Percentiles rank a stretch among this genome's conserved stretches.
These are phyloP conservation scores for Fonsecaea monophora DNA, from an alignment of 2,329 filamentous ascomycete genomes.

Conservation along the genomic window DNA sequence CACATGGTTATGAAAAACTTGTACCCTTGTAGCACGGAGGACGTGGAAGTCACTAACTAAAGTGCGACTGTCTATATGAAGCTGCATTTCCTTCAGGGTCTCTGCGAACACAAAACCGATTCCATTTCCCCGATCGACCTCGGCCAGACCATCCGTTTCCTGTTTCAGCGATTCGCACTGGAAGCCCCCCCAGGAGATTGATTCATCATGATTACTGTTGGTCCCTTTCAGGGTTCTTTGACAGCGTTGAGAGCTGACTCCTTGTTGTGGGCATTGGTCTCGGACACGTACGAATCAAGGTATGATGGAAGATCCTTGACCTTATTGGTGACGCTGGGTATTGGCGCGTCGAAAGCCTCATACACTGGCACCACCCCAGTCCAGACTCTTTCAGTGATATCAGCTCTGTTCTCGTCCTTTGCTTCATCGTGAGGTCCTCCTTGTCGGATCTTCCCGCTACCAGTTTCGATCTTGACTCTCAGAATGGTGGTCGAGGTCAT, in stretches of 20 bases:
- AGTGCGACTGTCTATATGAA: background rate
- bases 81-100: background rate
- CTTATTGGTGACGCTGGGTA: slow-evolving; percentile 66
- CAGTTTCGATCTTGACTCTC: slow-evolving; percentile 70
- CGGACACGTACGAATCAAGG: slow-evolving; percentile 61
- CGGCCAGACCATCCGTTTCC: background rate
- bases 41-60: background rate
- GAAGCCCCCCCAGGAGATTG: background rate
- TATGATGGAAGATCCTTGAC: slow-evolving; percentile 67
- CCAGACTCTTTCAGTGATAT: slow-evolving; percentile 61
- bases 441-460: slow-evolving; percentile 75
- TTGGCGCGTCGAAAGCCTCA: slow-evolving; percentile 67
- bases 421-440: slow-evolving; percentile 69
- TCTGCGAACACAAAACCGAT: background rate
- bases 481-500: slow-evolving; percentile 77
- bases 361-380: slow-evolving; percentile 70
- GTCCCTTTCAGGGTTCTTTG: slow-evolving; percentile 29
- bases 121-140: background rate
- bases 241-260: slow-evolving; percentile 31
- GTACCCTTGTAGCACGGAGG: background rate
- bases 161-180: background rate
- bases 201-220: background rate
- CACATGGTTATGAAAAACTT: background rate
- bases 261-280: slow-evolving; percentile 50
- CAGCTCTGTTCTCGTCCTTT: slow-evolving; percentile 59